Conservation (phyloP, 1,139 yeast species). For the Candida mesenterica region DNA sequence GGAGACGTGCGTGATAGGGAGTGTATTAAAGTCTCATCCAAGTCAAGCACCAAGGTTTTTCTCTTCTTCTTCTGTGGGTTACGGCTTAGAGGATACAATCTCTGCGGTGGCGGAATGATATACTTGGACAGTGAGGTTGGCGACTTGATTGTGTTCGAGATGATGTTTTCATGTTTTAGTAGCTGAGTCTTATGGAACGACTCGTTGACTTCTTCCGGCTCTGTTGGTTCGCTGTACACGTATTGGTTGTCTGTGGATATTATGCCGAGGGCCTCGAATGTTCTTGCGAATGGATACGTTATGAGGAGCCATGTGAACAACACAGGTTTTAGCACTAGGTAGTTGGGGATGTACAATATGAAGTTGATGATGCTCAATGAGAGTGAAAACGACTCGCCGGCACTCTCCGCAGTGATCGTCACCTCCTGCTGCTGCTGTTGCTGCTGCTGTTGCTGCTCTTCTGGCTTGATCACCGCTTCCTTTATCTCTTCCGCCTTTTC, state of each 20-base stretch:
- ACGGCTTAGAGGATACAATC: conserved; percentile 43
- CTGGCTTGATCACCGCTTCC: not conserved
- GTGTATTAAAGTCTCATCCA: conserved; percentile 93
- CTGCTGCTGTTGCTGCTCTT: not conserved
- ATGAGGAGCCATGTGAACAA: conserved; percentile 40
- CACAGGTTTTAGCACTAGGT: conserved; percentile 45
- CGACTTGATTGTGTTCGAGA: conserved; percentile 52
- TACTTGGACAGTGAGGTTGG: conserved; percentile 53
- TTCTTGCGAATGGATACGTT: conserved; percentile 48
- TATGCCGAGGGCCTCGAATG: conserved; percentile 23
- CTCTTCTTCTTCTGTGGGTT: conserved; percentile 40
- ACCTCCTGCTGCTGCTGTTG: not conserved
- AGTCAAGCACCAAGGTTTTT: conserved; percentile 79
- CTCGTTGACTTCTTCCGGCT: conserved; percentile 2
- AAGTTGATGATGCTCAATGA: conserved; percentile 6
- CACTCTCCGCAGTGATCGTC: not conserved
- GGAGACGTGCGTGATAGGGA: conserved; percentile 70
- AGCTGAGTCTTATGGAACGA: conserved; percentile 35
- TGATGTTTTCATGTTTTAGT: conserved; percentile 36
- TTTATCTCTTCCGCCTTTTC: not conserved
- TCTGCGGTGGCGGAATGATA: conserved; percentile 48
- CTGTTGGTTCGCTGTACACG: conserved; percentile 7
- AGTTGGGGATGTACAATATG: conserved; percentile 41
- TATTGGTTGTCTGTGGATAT: conserved; percentile 6
- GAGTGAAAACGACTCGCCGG: no score